These are phyloP conservation scores for Cornus kousa DNA, from an alignment of 148 eudicot genomes.

Conservation along the genomic window DNA sequence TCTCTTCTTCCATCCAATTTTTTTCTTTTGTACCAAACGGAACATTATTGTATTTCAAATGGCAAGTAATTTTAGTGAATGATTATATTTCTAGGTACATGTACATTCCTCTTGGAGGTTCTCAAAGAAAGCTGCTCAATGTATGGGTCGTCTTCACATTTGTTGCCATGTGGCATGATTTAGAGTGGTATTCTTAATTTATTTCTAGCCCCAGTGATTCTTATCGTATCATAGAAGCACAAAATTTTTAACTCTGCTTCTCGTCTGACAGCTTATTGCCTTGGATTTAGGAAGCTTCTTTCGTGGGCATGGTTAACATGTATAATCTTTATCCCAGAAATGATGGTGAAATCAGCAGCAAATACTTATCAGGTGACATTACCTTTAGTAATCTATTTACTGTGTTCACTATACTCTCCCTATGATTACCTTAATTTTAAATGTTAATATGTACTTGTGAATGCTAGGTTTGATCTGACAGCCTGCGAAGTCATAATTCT, in stretches of 20 bases:
- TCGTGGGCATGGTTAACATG: slow-evolving; percentile 99
- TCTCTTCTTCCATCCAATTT: too few relatives aligned
- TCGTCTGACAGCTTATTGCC: slow-evolving; percentile 17
- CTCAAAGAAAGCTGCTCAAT: slow-evolving; percentile 75
- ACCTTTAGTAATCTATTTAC: not conserved
- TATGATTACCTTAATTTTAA: not conserved
- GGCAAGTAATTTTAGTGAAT: not conserved
- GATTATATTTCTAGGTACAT: slow-evolving; percentile 52
- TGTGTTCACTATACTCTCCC: not conserved
- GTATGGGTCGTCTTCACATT: slow-evolving; percentile 97
- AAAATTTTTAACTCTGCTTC: not conserved
- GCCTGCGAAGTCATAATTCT: not conserved
- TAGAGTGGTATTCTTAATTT: slow-evolving; percentile 67
- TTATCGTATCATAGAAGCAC: not conserved
- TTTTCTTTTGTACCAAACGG: too few relatives aligned
- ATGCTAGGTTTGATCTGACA: not conserved
- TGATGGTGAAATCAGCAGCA: slow-evolving; percentile 74
- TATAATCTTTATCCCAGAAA: slow-evolving; percentile 83
- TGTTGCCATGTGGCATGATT: slow-evolving; percentile 98
- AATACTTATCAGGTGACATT: slow-evolving; percentile 54
- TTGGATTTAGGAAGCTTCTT: slow-evolving; percentile 84
- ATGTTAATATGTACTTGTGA: not conserved
- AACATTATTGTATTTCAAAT: not conserved
- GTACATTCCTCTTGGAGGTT: slow-evolving; percentile 96
- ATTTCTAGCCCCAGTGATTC: not conserved